Evolutionary conservation across 257 asterid genomes (phyloP), one percentile per base, ranked within the genome.

Genomic region (Linderniella brevidens): DNA sequence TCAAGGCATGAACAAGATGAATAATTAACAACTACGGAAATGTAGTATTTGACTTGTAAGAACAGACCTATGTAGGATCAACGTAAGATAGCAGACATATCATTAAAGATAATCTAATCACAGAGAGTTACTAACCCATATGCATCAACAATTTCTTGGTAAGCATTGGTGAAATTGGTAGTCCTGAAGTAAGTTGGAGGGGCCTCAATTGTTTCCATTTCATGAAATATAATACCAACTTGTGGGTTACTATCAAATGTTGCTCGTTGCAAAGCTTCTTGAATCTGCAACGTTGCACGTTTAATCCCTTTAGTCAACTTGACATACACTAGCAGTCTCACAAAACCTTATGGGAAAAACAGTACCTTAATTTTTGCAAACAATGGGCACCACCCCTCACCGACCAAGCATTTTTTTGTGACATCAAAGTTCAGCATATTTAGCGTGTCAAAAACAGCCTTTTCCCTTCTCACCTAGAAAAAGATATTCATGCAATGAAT

Each of bases 361-460:
- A 43, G 50, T 62, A 90, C 99, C 94, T 73, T 73, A 29, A 70
- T 46, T 68, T 82, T 86, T 35, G 99, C 86, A 75, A 77, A 90
- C 61, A 75, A 58, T 42, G 99, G 99, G 60, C 93, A 90, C 99
- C 99, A 90, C 56, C 99, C 99, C 80, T 90, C 99, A 50, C 94
- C 99, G 57, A 90, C 96, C 52, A 90, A 82, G 68, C 95, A 90
- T 61, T 90, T 90, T 78, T 90, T 81, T 0, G 99, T 90, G 58
- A 90, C 96, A 63, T 90, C 99, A 70, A 90, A 90, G 50, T 86
- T 90, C 63, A 90, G 77, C 96, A 82, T 82, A 67, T 90, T 90
- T 66, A 90, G 67, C 8, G 86, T 75, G 65, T 86, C 96, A 65
- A 76, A 90, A 39, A 86, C 81, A 66, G 94, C 94, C 62, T 82